phyloP scores from a whole-genome alignment of 23 red algal species.

The Gracilaria gracilis region DNA sequence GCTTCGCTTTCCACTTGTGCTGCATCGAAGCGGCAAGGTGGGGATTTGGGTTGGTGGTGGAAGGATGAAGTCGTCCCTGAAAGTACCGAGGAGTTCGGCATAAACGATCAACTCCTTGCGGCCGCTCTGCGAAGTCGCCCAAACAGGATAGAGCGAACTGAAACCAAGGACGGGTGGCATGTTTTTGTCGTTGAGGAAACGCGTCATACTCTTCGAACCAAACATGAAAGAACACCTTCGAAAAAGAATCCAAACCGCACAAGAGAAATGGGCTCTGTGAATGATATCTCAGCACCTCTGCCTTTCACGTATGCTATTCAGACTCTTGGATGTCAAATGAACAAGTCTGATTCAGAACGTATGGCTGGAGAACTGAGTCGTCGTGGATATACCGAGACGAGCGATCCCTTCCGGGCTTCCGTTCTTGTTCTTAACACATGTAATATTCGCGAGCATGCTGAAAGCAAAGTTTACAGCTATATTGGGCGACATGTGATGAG shows the following conservation, averaged over 20 bases:
- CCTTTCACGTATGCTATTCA: slow-evolving; percentile 74
- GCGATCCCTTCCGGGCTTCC: slow-evolving; percentile 74
- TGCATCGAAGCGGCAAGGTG: slow-evolving; percentile 56
- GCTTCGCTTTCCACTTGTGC: slow-evolving; percentile 75
- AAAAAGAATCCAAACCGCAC: slow-evolving; percentile 44
- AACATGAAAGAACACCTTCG: slow-evolving; percentile 38
- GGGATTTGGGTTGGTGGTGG: slow-evolving; percentile 85
- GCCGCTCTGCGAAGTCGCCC: slow-evolving; percentile 51
- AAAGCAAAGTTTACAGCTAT: slow-evolving; percentile 92
- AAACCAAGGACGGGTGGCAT: slow-evolving; percentile 76
- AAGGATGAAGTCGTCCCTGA: slow-evolving; percentile 40
- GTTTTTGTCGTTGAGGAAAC: slow-evolving; percentile 93
- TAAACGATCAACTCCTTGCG: slow-evolving; percentile 53
- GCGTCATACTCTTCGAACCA: slow-evolving; percentile 47
- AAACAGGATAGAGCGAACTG: slow-evolving; percentile 43
- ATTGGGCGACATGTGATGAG: slow-evolving; percentile 76
- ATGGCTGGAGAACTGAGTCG: slow-evolving; percentile 88
- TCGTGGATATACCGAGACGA: slow-evolving; percentile 61
- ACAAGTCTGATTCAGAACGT: slow-evolving; percentile 89
- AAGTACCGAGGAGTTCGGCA: slow-evolving; percentile 26
- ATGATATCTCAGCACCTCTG: neutral
- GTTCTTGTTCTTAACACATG: slow-evolving; percentile 94
- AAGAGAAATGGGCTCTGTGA: neutral
- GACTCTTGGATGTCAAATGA: slow-evolving; percentile 98
- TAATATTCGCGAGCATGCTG: slow-evolving; percentile 95